Conservation (phyloP, 768 basidiomycete genomes). For the Cubamyces sp. region DNA sequence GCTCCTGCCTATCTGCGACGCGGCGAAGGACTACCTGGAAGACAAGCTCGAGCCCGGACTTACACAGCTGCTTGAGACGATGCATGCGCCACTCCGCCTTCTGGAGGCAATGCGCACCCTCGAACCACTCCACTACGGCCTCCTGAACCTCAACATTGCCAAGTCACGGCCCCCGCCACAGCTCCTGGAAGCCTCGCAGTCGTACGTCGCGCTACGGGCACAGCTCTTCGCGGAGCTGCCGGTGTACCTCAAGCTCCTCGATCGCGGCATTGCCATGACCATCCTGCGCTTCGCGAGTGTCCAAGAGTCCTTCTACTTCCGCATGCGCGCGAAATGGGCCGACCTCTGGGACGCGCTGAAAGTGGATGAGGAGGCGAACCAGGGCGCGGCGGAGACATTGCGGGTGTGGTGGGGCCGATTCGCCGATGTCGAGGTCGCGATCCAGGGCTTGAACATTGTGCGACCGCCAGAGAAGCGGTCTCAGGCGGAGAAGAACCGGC, state of each 20-base stretch:
- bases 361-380: slow-evolving; percentile 48
- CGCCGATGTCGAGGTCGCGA: slow-evolving; percentile 61
- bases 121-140: slow-evolving; percentile 70
- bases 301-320: slow-evolving; percentile 64
- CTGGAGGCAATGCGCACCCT: slow-evolving; percentile 72
- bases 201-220: slow-evolving; percentile 76
- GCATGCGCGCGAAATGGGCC: slow-evolving; percentile 67
- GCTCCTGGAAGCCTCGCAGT: slow-evolving; percentile 72
- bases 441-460: slow-evolving; percentile 45
- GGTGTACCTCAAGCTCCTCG: slow-evolving; percentile 56
- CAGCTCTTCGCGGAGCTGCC: slow-evolving; percentile 78
- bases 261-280: slow-evolving; percentile 59
- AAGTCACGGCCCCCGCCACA: slow-evolving; percentile 70
- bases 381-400: slow-evolving; percentile 68
- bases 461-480: slow-evolving; percentile 38
- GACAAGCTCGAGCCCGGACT: slow-evolving; percentile 60
- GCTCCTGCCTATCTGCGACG: slow-evolving; percentile 47
- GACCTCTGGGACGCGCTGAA: slow-evolving; percentile 77
- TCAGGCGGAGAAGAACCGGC: slow-evolving; percentile 19
- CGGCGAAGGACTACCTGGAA: slow-evolving; percentile 46
- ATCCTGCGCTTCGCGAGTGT: slow-evolving; percentile 56
- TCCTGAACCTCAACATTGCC: slow-evolving; percentile 65
- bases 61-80: slow-evolving; percentile 58
- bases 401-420: slow-evolving; percentile 73
- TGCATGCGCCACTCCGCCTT: slow-evolving; percentile 64